Conservation (phyloP, 2,329 filamentous ascomycete species). For the Epicoccum nigrum region DNA sequence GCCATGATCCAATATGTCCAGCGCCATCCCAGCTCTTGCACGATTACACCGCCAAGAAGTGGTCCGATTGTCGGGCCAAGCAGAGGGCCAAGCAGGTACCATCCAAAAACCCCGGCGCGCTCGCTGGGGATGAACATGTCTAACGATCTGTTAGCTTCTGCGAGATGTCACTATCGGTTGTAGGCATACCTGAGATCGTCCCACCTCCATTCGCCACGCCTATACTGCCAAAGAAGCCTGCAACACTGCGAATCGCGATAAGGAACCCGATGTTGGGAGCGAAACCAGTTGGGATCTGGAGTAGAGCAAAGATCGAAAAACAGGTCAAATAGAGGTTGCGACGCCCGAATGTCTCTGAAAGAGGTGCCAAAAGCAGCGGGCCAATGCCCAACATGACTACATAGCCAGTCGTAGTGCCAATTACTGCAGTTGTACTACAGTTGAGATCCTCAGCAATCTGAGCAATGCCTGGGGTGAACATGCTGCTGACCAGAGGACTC, state of each 20-base stretch:
- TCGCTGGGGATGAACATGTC: slow-evolving; percentile 58
- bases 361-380: slow-evolving; percentile 54
- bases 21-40: slow-evolving; percentile 54
- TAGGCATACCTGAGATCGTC: slow-evolving; percentile 43
- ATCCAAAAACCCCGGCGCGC: slow-evolving; percentile 55
- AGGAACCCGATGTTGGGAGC: slow-evolving; percentile 55
- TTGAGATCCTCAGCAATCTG: slow-evolving; percentile 57
- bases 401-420: slow-evolving; percentile 58
- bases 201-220: slow-evolving; percentile 60
- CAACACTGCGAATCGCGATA: slow-evolving; percentile 53
- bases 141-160: slow-evolving; percentile 17
- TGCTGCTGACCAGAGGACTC: slow-evolving; percentile 55
- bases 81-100: slow-evolving; percentile 53
- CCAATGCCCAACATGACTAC: slow-evolving; percentile 58
- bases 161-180: not conserved
- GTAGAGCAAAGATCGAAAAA: slow-evolving; percentile 53
- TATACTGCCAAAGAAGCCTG: slow-evolving; percentile 59
- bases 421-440: slow-evolving; percentile 51
- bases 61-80: slow-evolving; percentile 53
- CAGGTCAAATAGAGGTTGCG: slow-evolving; percentile 53
- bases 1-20: slow-evolving; percentile 58
- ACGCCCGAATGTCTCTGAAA: slow-evolving; percentile 56
- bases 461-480: slow-evolving; percentile 60
- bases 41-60: slow-evolving; percentile 53
- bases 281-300: slow-evolving; percentile 57